Evolutionary conservation across 805 yeast species (phyloP), one percentile per base, ranked within the genome.

Genomic region (Saturnispora serradocipensis): DNA sequence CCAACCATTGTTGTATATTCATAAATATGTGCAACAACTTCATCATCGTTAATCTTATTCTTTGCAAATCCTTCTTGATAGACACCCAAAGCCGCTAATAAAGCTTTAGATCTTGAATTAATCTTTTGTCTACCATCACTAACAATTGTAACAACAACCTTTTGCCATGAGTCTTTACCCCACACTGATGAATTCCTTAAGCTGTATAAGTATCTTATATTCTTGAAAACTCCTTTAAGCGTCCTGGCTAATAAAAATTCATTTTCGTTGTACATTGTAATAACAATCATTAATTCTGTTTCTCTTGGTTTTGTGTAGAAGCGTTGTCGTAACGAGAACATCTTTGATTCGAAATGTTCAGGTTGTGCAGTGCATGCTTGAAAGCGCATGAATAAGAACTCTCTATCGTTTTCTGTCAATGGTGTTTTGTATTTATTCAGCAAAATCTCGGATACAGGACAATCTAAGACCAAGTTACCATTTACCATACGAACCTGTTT

Each of bases 161-260:
- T 91, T 59, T 90, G 88, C 98, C 98, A 91, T 0, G 95, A 81
- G 53, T 88, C 95, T 43, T 81, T 81, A n/a, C 98, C 98, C 99
- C 99, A 91, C 1, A 81, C 76, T 13, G 79, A 76, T 1, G 86
- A 80, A 20, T 73, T 65, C 55, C 81, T 76, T 32, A 82, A 73
- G 54, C 86, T 76, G 49, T 81, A 76, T 61, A 93, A 73, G 65
- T 89, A 83, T 56, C 80, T 75, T 56, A 91, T 84, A 65, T 93
- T 91, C 53, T 87, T 86, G 71, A 91, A 88, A 11, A 88, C 87
- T 58, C 97, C 97, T 63, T 87, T 86, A 58, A 91, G 73, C 4
- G 97, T 90, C 59, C 91, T 73, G 2, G 90, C 97, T 48, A 90
- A 69, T 35, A 86, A 70, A 15, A 86, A 73, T 56, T 91, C 97